These are phyloP conservation scores for Aureobasidium zeae DNA, from an alignment of 2,329 filamentous ascomycete species.

Conservation along the genomic window DNA sequence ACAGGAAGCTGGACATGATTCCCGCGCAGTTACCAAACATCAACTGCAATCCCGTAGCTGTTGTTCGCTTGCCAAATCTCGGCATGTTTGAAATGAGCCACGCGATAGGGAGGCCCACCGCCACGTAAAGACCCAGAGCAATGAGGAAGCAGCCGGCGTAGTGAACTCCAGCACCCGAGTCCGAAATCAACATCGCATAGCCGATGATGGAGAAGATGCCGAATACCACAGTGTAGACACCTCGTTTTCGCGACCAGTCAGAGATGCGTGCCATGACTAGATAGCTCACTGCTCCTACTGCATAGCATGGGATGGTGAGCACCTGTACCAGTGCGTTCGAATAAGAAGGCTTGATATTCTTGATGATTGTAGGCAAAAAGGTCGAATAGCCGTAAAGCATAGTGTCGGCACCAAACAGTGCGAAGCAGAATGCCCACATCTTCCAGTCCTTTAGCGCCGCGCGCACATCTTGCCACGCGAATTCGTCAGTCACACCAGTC, in stretches of 20 bases:
- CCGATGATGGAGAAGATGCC: conserved; percentile 48
- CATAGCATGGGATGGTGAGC: conserved; percentile 70
- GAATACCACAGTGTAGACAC: conserved; percentile 54
- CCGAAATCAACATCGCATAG: conserved; percentile 52
- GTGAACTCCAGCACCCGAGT: conserved; percentile 52
- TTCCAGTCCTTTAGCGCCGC: conserved; percentile 64
- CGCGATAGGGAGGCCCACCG: conserved; percentile 46
- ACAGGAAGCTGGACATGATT: conserved; percentile 50
- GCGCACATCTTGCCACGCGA: conserved; percentile 54
- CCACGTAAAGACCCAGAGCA: conserved; percentile 60
- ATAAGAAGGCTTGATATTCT: conserved; percentile 56
- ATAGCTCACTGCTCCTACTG: conserved; percentile 60
- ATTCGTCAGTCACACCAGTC: conserved; percentile 28
- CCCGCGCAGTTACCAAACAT: conserved; percentile 62
- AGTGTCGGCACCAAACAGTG: conserved; percentile 62
- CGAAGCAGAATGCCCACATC: conserved; percentile 30
- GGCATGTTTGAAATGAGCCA: conserved; percentile 60
- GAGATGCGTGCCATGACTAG: conserved; percentile 57
- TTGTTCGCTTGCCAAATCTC: conserved; percentile 66
- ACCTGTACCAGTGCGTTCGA: conserved; percentile 55
- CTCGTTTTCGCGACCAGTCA: conserved; percentile 58
- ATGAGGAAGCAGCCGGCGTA: conserved; percentile 73
- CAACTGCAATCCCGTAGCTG: conserved; percentile 61
- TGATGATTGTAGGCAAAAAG: conserved; percentile 71
- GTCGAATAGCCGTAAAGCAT: conserved; percentile 73